phyloP scores from a whole-genome alignment of 192 early-diverging fungal species.

The Rhizophagus clarus region DNA sequence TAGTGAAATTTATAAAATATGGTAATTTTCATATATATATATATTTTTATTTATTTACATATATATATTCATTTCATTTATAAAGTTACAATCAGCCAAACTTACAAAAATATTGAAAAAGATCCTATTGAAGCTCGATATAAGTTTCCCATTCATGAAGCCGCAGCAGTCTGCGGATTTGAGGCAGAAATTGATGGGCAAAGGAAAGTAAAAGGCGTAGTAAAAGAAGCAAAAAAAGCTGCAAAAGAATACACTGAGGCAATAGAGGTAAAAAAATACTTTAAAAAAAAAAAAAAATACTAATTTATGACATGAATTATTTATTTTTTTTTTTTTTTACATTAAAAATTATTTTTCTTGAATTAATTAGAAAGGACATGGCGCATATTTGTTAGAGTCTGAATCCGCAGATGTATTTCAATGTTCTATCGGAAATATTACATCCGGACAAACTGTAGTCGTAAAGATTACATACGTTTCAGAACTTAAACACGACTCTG shows the following conservation, averaged over 20 bases:
- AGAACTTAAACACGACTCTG: slow-evolving; percentile 51
- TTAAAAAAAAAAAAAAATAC: not conserved
- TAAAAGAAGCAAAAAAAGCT: slow-evolving; percentile 24
- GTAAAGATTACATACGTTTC: slow-evolving; percentile 51
- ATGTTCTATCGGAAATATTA: slow-evolving; percentile 52
- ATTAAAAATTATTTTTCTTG: not conserved
- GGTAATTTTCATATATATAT: not conserved
- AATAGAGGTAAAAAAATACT: not conserved
- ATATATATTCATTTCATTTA: not conserved
- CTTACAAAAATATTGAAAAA: slow-evolving; percentile 20
- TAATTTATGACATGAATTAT: not conserved
- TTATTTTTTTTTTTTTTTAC: not conserved
- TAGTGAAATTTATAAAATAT: not conserved
- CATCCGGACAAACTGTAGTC: slow-evolving; percentile 35
- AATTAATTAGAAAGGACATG: not conserved
- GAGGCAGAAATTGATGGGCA: slow-evolving; percentile 26
- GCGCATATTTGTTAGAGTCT: slow-evolving; percentile 23
- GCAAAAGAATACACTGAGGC: slow-evolving; percentile 10
- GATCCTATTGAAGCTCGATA: slow-evolving; percentile 18
- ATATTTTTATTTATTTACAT: too few relatives aligned
- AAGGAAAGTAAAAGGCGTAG: slow-evolving; percentile 13
- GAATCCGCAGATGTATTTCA: slow-evolving; percentile 46
- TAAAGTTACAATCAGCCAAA: slow-evolving; percentile 19
- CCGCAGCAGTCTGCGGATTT: slow-evolving; percentile 19
- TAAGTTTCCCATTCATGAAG: slow-evolving; percentile 21